Conservation (phyloP, 768 basidiomycete genomes). For the Suillus bovinus region DNA sequence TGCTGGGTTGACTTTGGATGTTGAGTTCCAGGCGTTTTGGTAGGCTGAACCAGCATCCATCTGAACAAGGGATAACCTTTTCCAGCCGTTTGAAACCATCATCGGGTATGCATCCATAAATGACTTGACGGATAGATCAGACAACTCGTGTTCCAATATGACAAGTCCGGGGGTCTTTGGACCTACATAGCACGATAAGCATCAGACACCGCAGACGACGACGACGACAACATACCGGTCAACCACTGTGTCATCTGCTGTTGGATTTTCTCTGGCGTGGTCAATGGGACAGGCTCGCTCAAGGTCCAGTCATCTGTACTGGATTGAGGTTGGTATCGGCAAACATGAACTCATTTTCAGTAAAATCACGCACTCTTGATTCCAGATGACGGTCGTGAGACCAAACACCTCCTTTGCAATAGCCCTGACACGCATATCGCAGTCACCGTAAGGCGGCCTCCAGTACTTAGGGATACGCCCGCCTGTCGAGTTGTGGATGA, state of each 20-base stretch:
- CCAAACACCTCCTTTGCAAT: constrained; percentile 90
- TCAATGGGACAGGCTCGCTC: constrained; percentile 35
- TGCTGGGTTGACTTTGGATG: constrained; percentile 28
- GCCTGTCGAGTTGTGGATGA: constrained; percentile 79
- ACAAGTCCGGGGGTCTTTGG: constrained; percentile 79
- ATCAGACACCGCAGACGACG: constrained; percentile 1
- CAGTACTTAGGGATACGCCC: constrained; percentile 78
- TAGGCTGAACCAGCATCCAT: constrained; percentile 43
- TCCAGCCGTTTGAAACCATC: constrained; percentile 73
- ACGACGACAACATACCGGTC: constrained; percentile 37
- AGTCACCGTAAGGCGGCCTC: constrained; percentile 88
- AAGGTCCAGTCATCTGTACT: constrained; percentile 82
- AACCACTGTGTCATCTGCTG: constrained; percentile 57
- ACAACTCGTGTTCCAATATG: constrained; percentile 83
- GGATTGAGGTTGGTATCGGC: constrained; percentile 9
- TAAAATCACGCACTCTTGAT: constrained; percentile 64
- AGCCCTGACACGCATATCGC: constrained; percentile 79
- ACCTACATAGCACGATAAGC: constrained; percentile 36
- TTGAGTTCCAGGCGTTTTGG: constrained; percentile 43
- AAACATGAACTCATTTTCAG: neutral
- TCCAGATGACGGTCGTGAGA: constrained; percentile 85
- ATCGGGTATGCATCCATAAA: constrained; percentile 68
- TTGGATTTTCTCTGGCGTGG: constrained; percentile 49
- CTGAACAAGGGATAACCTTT: constrained; percentile 53
- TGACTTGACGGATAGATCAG: constrained; percentile 54